Evolutionary conservation across 2,329 filamentous ascomycete species (phyloP), one percentile per base, ranked within the genome.

Genomic region (Xylaria sp.): DNA sequence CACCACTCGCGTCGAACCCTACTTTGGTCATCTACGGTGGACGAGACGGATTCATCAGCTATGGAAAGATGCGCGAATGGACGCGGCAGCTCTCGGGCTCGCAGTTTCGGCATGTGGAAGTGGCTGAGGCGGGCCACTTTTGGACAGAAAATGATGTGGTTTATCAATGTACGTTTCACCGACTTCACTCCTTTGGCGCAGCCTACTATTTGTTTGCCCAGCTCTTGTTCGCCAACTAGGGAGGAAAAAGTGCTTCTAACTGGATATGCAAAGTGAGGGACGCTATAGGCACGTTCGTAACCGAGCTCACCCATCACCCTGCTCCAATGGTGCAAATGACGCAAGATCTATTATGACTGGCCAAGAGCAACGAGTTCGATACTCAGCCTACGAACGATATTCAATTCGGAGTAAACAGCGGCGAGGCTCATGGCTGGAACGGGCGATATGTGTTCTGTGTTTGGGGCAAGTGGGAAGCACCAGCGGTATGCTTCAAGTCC

Each of bases 21-120:
- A 91, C 91, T 0, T 78, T 97, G 41, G 90, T 89, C 0, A 80
- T 97, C 0, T 97, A 90, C 76, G 95, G 94, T 1, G 88, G 91
- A 60, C 84, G 87, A 3, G 94, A 98, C 78, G 81, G 86, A 0
- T 97, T 98, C 72, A 90, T 92, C 1, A 87, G 90, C 0, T 83
- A 83, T 3, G 86, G 84, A 67, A 92, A 88, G 78, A 83, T 94
- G 73, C 85, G 87, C 12, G 81, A 84, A 0, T 97, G 94, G 94
- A 83, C 84, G 10, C 81, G 82, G 50, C 85, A 83, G 68, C 80
- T 94, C 54, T 78, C 80, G 20, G 77, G 79, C 1, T 88, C 87
- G 20, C 75, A 71, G 59, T 89, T 90, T 66, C 77, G 74, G 5
- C 81, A 80, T 15, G 76, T 80, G 2, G 86, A 89, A 71, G 81